Conservation (phyloP, 768 basidiomycete genomes). For the Pisolithus albus region DNA sequence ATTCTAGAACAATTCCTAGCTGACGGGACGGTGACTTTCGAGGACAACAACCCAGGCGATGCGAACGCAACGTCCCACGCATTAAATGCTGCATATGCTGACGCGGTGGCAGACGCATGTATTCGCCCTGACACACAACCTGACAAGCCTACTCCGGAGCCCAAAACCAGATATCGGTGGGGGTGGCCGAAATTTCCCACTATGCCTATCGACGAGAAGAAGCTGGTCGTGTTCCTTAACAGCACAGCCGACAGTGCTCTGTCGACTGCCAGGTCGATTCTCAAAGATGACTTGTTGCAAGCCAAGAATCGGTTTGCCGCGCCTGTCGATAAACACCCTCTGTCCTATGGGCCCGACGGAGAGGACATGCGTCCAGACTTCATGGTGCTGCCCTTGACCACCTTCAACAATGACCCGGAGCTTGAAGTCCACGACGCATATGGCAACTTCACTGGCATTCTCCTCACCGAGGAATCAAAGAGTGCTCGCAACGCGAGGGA, state of each 20-base stretch:
- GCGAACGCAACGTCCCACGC: background rate
- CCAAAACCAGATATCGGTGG: background rate
- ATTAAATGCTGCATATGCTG: background rate
- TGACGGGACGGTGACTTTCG: background rate
- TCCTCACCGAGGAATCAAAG: background rate
- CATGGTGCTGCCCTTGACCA: background rate
- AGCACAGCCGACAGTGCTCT: background rate
- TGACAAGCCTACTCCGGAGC: background rate
- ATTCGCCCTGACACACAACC: background rate
- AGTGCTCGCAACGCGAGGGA: background rate
- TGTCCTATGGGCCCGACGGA: conserved; percentile 1
- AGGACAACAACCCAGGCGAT: background rate
- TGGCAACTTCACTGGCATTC: conserved; percentile 1
- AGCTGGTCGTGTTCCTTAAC: conserved; percentile 5
- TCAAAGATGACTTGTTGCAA: background rate
- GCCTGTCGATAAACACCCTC: background rate
- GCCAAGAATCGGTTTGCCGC: conserved; percentile 1
- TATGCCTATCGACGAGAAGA: background rate
- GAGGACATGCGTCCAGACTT: conserved; percentile 6
- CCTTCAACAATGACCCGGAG: background rate
- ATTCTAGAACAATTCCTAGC: conserved; percentile 1
- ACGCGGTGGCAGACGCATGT: background rate
- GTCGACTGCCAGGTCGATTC: background rate
- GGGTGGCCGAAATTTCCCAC: conserved; percentile 1
- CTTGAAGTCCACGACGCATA: background rate